Percentiles rank a stretch among this genome's conserved stretches.
Conservation (phyloP, 305 asterid genomes). For the Euphrasia arctica region DNA sequence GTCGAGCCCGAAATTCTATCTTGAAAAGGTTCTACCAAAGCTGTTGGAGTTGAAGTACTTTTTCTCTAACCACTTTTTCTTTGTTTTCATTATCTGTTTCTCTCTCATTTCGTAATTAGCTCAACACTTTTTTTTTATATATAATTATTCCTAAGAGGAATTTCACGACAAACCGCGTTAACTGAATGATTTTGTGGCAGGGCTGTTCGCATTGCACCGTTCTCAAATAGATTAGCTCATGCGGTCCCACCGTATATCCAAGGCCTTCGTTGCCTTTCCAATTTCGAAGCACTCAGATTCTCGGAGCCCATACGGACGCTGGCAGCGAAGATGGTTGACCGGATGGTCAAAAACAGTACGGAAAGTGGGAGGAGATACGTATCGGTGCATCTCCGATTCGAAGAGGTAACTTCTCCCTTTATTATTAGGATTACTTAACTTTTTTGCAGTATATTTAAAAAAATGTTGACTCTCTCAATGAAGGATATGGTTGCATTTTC, state of each 20-base stretch:
- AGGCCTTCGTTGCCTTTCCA: conserved; percentile 90
- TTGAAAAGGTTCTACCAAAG: conserved; percentile 84
- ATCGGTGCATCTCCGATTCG: conserved; percentile 94
- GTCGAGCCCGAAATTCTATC: conserved; percentile 85
- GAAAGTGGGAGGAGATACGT: conserved; percentile 75
- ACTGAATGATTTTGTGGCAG: conserved; percentile 47
- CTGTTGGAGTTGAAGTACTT: conserved; percentile 69
- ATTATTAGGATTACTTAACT: background rate
- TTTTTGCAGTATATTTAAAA: background rate
- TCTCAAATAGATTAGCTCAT: conserved; percentile 97
- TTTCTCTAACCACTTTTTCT: conserved; percentile 27
- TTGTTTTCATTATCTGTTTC: conserved; percentile 7
- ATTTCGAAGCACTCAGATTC: conserved; percentile 94
- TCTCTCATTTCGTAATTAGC: too few species aligned
- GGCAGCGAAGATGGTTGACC: conserved; percentile 96
- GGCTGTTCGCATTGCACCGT: conserved; percentile 99
- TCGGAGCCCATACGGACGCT: conserved; percentile 92
- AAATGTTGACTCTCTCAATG: conserved; percentile 14
- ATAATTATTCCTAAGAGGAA: background rate
- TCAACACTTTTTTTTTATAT: too few species aligned
- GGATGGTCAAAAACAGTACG: conserved; percentile 77
- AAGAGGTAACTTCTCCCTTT: conserved; percentile 59
- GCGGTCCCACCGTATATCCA: conserved; percentile 79
- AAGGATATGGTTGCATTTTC: conserved; percentile 99
- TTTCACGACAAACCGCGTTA: conserved; percentile 22